Evolutionary conservation across 306 rosid genomes (phyloP), one percentile per base, ranked within the genome.

Genomic region (Clitoria ternatea): DNA sequence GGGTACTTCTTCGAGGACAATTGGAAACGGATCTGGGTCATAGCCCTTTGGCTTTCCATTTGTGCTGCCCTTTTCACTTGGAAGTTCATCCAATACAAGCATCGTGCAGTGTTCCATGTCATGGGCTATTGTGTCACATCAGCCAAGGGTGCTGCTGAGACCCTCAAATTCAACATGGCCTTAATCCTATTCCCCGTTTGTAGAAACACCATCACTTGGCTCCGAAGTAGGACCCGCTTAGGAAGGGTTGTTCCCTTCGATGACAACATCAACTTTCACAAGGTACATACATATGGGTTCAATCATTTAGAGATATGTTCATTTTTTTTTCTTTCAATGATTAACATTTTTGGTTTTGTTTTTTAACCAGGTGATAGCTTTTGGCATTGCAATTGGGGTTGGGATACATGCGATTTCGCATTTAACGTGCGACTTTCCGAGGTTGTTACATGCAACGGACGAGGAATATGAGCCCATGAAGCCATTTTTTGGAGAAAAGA

Each of bases 61-160:
- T 87, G 92, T 13, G 91, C 83, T 0, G 90, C 75, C 1, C 88
- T 89, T 7, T 94, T 91, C 65, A 74, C 99, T 1, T 91, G 96
- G 96, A 91, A 90, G 65, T 94, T 89, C 74, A 53, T 89, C 3
- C 92, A 87, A 70, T 94, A 91, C 70, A 89, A 77, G 73, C 20
- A 81, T 5, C 82, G 97, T n/a, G 87, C 85, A 0, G 96, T 80
- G 19, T 94, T 87, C 59, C 45, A 84, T 4, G 79, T 87, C 61
- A 94, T 90, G 98, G 97, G 95, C 18, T 90, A 94, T 40, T 94
- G 97, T 17, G 97, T 90, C 32, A 79, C 87, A 4, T 65, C 86
- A 0, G 96, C 97, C 1, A 89, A 94, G 39, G 98, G 97, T 26
- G 97, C 85, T 1, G 97, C 97, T 4, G 97, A 94, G 78, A 94